A percentile compares a stretch with the other conserved stretches of the same genome.
phyloP scores from a whole-genome alignment of 2,329 filamentous ascomycete species.

The Epichloe glyceriae region DNA sequence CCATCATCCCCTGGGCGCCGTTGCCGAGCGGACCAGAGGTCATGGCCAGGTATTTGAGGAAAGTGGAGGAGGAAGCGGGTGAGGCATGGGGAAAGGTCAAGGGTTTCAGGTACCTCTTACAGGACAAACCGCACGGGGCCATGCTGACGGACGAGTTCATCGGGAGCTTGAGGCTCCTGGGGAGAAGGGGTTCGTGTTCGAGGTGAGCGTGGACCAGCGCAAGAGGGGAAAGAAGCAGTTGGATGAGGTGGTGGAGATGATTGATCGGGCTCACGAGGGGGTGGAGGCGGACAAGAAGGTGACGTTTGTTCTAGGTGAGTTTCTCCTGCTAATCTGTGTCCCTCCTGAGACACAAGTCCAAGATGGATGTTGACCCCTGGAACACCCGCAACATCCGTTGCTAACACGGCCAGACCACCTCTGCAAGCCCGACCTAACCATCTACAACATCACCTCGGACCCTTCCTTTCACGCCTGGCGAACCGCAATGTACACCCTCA shows the following conservation, averaged over 20 bases:
- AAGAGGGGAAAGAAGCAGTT: slow-evolving; percentile 63
- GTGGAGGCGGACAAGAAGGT: slow-evolving; percentile 47
- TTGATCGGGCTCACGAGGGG: slow-evolving; percentile 50
- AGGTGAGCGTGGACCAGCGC: slow-evolving; percentile 72
- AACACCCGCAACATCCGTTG: no score
- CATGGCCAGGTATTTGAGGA: slow-evolving; percentile 51
- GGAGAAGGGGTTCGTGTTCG: slow-evolving; percentile 55
- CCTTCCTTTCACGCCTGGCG: slow-evolving; percentile 57
- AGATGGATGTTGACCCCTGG: no score
- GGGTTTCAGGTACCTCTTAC: slow-evolving; percentile 73
- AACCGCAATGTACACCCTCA: slow-evolving; percentile 52
- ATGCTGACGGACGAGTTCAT: slow-evolving; percentile 54
- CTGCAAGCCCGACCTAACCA: slow-evolving; percentile 69
- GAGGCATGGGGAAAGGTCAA: slow-evolving; percentile 54
- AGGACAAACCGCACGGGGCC: slow-evolving; percentile 57
- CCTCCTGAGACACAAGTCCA: no score
- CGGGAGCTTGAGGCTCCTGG: slow-evolving; percentile 51
- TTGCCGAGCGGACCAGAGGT: slow-evolving; percentile 48
- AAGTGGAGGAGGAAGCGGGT: slow-evolving; percentile 49
- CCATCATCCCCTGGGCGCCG: slow-evolving; percentile 77
- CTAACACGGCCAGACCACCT: slow-evolving; percentile 53
- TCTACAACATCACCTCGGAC: slow-evolving; percentile 42
- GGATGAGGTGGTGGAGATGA: slow-evolving; percentile 57
- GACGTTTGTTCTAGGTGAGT: slow-evolving; percentile 57
- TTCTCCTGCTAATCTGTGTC: no score